These are phyloP conservation scores for Gynostemma pentaphyllum DNA, from an alignment of 306 rosid genomes.

Conservation along the genomic window DNA sequence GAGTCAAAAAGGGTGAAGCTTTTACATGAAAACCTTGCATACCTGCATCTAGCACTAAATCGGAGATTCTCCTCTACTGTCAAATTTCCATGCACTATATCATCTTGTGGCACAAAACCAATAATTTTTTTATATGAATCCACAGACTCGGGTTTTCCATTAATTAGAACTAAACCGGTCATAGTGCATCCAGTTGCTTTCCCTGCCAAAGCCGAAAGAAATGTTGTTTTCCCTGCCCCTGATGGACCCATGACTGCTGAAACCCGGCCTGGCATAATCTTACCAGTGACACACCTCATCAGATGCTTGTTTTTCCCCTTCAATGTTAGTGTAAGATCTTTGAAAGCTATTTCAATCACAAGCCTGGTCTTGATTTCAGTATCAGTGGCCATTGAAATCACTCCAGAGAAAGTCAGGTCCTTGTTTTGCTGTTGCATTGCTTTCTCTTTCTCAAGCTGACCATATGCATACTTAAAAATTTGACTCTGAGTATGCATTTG, in stretches of 20 bases:
- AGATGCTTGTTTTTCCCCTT: conserved; percentile 51
- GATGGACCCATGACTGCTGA: conserved; percentile 93
- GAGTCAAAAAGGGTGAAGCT: not conserved
- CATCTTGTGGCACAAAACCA: conserved; percentile 88
- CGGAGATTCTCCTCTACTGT: conserved; percentile 87
- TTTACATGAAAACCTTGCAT: conserved; percentile 2
- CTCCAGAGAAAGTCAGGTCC: conserved; percentile 63
- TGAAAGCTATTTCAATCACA: conserved; percentile 61
- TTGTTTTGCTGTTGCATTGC: conserved; percentile 63
- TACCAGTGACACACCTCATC: conserved; percentile 59
- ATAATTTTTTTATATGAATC: conserved; percentile 54
- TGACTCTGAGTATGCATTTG: conserved; percentile 57
- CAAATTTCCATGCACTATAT: conserved; percentile 80
- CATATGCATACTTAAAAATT: conserved; percentile 78
- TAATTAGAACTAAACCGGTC: conserved; percentile 51
- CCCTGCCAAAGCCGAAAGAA: conserved; percentile 72
- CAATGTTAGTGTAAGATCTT: conserved; percentile 58
- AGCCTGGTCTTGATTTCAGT: conserved; percentile 46
- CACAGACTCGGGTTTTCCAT: conserved; percentile 58
- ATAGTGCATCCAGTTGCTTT: conserved; percentile 53
- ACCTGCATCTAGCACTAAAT: conserved; percentile 89
- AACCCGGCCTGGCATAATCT: conserved; percentile 65
- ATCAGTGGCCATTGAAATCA: conserved; percentile 63
- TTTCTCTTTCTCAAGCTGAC: conserved; percentile 75
- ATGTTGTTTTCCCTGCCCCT: conserved; percentile 86